Base-by-base conservation (phyloP, 257 asterid genomes). In the Prunella vulgaris region DNA sequence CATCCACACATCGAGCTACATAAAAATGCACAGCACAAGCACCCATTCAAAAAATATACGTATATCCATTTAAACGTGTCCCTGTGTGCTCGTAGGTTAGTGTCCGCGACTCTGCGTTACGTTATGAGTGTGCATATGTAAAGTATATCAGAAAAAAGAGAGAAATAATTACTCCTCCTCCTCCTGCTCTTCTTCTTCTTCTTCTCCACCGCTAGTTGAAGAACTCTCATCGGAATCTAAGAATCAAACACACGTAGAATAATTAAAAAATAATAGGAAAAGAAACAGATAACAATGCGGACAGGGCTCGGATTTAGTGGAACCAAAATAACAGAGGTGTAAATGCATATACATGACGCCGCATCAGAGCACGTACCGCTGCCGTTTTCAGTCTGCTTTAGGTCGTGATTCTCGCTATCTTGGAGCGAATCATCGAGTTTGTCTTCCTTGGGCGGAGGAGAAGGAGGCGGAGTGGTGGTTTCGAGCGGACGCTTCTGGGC, bases 211-310 rank as follows among this genome's bases (percentile, higher is more conserved):
- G 76, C 88, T 86, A 24, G 88, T 85, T 66, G 77, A 57, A 30
- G 82, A 69, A 68, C 86, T 84, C 53, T 60, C 84, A 38, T 81
- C 95, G 60, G 94, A 89, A 89, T 86, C 98, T 87, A 90, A 52
- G 60, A 84, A 77, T 71, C 79, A 71, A 78, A 56, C 56, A 64
- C 74, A 35, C 62, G 62, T 56, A 56, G 14, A 56, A 24, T 12
- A 14, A 10, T 3, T 12, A 37, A 37, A 7, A 10, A 37, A 37
- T 10, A 37, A 37, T 10, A 13, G 10, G 25, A 24, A 56, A 0
- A 7, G 67, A 28, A 21, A 10, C 38, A 24, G 65, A 52, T 49
- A 30, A 71, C 2, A 18, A 46, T 52, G 66, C 62, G 7, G 22
- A 46, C 40, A 18, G 69, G 46, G 56, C 71, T 73, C 74, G 64